Conservation (phyloP, 495 filamentous ascomycete species). For the Tuber aestivum region DNA sequence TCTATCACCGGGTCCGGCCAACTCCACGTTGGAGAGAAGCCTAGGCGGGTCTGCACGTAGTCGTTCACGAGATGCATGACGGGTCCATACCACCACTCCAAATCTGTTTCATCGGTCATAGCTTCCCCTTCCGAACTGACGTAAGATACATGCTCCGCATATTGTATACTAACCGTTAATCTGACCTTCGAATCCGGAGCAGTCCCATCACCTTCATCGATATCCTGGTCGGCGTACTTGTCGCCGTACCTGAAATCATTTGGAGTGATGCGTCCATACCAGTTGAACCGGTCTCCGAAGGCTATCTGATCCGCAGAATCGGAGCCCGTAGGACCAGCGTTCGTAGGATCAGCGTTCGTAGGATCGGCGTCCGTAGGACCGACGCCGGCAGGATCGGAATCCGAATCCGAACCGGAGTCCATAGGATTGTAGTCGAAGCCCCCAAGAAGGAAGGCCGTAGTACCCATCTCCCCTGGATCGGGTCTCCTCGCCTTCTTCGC, state of each 20-base stretch:
- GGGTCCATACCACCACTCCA: background rate
- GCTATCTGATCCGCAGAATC: background rate
- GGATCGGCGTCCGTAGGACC: too few relatives aligned
- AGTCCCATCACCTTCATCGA: background rate
- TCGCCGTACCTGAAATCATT: background rate
- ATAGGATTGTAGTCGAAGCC: too few relatives aligned
- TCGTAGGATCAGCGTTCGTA: too few relatives aligned
- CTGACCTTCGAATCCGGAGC: background rate
- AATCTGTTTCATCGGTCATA: background rate
- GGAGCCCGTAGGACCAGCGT: too few relatives aligned
- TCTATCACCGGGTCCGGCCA: background rate
- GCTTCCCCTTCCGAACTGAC: background rate
- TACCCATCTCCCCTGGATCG: too few relatives aligned
- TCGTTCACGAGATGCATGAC: background rate
- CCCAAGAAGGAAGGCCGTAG: too few relatives aligned
- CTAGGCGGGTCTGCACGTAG: background rate
- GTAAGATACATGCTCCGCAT: background rate
- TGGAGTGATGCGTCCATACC: slow-evolving; percentile 1
- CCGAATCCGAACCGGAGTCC: too few relatives aligned
- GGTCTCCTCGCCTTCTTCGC: too few relatives aligned
- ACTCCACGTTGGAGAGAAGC: background rate
- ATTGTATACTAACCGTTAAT: background rate
- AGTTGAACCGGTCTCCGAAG: background rate
- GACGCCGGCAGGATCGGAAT: too few relatives aligned
- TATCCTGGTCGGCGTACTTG: slow-evolving; percentile 1